Evolutionary conservation across 441 rosid genomes (phyloP).

Genomic region (Erodium trifolium): DNA sequence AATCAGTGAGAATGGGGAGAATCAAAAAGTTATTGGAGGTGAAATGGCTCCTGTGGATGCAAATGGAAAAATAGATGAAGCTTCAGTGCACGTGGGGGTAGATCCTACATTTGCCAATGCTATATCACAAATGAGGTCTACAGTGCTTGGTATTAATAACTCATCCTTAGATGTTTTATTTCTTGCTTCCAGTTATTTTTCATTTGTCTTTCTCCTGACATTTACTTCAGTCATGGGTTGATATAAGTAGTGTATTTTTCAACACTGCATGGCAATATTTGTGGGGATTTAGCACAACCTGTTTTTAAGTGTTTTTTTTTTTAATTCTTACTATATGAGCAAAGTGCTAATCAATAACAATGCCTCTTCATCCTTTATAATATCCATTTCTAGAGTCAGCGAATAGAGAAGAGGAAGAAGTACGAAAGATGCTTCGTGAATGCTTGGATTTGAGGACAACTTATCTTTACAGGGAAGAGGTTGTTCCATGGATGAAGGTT

Average conservation of each 20-base stretch:
- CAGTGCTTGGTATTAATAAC: conserved; percentile 23
- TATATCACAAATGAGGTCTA: conserved; percentile 22
- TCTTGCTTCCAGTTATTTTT: conserved; percentile 11
- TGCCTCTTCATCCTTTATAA: neutral
- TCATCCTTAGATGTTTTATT: neutral
- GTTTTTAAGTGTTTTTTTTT: neutral
- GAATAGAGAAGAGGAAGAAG: conserved; percentile 47
- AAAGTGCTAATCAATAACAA: neutral
- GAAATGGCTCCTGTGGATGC: conserved; percentile 19
- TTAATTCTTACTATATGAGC: conserved; percentile 9
- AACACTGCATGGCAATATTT: too few species aligned
- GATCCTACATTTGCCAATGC: conserved; percentile 21
- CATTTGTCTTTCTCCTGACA: neutral
- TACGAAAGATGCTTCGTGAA: conserved; percentile 38
- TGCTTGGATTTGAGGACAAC: conserved; percentile 51
- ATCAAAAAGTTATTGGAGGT: conserved; percentile 12
- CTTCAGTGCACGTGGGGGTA: conserved; percentile 17
- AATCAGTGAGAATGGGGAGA: conserved; percentile 19
- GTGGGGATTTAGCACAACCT: too few species aligned
- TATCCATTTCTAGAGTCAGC: conserved; percentile 26
- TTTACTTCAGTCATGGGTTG: too few species aligned
- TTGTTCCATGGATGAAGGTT: conserved; percentile 53
- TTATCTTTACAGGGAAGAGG: conserved; percentile 46
- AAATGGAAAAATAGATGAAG: conserved; percentile 23
- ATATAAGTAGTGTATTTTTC: too few species aligned